phyloP scores from a whole-genome alignment of 257 asterid species.

The Buddleja alternifolia region DNA sequence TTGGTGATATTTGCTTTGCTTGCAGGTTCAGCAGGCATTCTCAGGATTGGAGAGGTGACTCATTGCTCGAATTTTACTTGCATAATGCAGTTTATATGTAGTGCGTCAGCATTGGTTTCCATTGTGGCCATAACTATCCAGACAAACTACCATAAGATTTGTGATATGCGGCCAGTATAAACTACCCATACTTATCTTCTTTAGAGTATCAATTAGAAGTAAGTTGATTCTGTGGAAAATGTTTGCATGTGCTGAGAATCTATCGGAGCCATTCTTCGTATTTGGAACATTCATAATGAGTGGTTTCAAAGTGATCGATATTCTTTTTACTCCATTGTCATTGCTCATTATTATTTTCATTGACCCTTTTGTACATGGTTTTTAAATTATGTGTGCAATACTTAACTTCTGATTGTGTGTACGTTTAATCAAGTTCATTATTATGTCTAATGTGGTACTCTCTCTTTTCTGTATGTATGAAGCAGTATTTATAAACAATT shows the following conservation, averaged over 20 bases:
- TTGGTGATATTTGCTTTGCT: constrained; percentile 20
- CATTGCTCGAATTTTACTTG: constrained; percentile 26
- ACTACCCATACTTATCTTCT: not conserved
- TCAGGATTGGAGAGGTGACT: constrained; percentile 79
- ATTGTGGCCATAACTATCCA: not conserved
- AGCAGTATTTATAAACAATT: not conserved
- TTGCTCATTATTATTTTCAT: constrained; percentile 11
- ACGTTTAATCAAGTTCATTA: not conserved
- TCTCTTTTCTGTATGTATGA: not conserved
- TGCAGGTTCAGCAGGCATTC: constrained; percentile 80
- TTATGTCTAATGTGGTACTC: not conserved
- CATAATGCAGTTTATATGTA: constrained; percentile 21
- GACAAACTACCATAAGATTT: not conserved
- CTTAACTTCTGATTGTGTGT: constrained; percentile 8
- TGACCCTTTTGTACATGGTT: constrained; percentile 19
- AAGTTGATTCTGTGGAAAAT: not conserved
- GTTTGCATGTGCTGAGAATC: constrained; percentile 10
- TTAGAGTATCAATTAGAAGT: too few species aligned
- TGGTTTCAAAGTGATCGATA: constrained; percentile 7
- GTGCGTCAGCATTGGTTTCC: constrained; percentile 4
- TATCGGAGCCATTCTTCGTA: not conserved
- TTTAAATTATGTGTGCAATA: not conserved
- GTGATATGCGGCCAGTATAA: constrained; percentile 3
- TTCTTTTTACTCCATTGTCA: constrained; percentile 11
- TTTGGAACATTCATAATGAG: not conserved